Evolutionary conservation across 305 asterid species (phyloP), one percentile per base, ranked within the genome.

Genomic region (Solanum chacoense): DNA sequence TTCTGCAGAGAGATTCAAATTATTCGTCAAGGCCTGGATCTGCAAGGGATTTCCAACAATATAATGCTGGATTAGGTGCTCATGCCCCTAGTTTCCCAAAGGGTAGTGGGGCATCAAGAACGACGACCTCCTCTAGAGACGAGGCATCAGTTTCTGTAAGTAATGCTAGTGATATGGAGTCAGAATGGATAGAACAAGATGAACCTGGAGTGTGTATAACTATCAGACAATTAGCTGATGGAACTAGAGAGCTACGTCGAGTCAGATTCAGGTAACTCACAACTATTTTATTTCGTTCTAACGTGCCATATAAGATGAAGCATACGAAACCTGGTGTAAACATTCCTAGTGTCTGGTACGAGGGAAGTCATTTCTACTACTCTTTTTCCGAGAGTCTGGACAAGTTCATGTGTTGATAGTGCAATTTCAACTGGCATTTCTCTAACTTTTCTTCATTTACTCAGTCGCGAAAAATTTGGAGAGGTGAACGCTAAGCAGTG

Each of bases 131-230:
- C 7, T 96, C 99, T 22, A 90, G 98, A 89, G 99, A 96, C 8
- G 99, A 96, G 90, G 97, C 95, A 24, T 97, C 98, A 1, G 92
- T 93, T 86, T 97, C 99, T 69, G 76, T 96, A 34, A 97, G 99
- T 94, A 98, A 96, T 89, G 99, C 98, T 55, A 98, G 99, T 91
- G 99, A 96, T 35, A 91, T 95, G 9, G 98, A 95, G 77, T 94
- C 99, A 1, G 99, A 98, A 79, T 98, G 99, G 99, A 91, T 96
- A 22, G 99, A 96, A 88, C 95, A 98, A 92, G 99, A 98, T 63
- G 99, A 96, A 90, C 99, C 98, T 2, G 99, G 99, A 16, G 98
- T 98, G 24, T 95, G 93, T 81, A 95, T 98, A 86, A 98, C 99
- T 90, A 95, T 98, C 94, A 94, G 99, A 87, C 99, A 98, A 87